Percentiles rank a stretch among this genome's conserved stretches.
These are phyloP conservation scores for Grosmannia serpens DNA, from an alignment of 2,329 filamentous ascomycete genomes.

Conservation along the genomic window DNA sequence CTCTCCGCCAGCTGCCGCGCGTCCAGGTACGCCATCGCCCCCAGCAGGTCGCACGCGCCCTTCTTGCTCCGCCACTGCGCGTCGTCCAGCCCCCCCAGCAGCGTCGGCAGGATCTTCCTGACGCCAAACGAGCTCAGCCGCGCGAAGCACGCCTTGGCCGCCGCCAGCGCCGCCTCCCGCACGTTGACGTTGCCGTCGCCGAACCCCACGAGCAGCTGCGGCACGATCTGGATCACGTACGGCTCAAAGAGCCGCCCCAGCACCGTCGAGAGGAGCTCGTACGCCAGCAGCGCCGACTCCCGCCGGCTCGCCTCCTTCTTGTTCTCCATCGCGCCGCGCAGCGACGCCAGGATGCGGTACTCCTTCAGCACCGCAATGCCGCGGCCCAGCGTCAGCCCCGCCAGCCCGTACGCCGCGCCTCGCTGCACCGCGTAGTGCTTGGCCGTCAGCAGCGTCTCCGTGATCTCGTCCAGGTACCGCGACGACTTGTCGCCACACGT, in stretches of 20 bases:
- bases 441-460: slow-evolving; percentile 70
- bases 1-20: slow-evolving; percentile 88
- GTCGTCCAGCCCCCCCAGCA: slow-evolving; percentile 86
- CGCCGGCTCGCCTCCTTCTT: slow-evolving; percentile 86
- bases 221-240: slow-evolving; percentile 91
- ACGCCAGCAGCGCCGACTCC: slow-evolving; percentile 79
- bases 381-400: slow-evolving; percentile 78
- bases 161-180: slow-evolving; percentile 82
- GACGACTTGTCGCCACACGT: slow-evolving; percentile 67
- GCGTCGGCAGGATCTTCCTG: slow-evolving; percentile 82
- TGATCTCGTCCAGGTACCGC: slow-evolving; percentile 68
- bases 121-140: slow-evolving; percentile 92
- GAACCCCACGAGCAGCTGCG: slow-evolving; percentile 78
- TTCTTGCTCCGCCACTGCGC: slow-evolving; percentile 98
- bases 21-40: slow-evolving; percentile 97
- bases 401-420: slow-evolving; percentile 89
- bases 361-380: slow-evolving; percentile 74
- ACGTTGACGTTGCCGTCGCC: slow-evolving; percentile 83
- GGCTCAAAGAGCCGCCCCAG: slow-evolving; percentile 88
- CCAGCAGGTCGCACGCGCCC: slow-evolving; percentile 89
- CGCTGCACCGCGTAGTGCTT: slow-evolving; percentile 90
- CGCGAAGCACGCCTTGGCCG: slow-evolving; percentile 88
- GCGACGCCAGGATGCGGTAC: slow-evolving; percentile 70
- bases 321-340: slow-evolving; percentile 79
- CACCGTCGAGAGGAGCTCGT: slow-evolving; percentile 78